phyloP scores from a whole-genome alignment of 2,329 filamentous ascomycete genomes.

The Phoma sp. region DNA sequence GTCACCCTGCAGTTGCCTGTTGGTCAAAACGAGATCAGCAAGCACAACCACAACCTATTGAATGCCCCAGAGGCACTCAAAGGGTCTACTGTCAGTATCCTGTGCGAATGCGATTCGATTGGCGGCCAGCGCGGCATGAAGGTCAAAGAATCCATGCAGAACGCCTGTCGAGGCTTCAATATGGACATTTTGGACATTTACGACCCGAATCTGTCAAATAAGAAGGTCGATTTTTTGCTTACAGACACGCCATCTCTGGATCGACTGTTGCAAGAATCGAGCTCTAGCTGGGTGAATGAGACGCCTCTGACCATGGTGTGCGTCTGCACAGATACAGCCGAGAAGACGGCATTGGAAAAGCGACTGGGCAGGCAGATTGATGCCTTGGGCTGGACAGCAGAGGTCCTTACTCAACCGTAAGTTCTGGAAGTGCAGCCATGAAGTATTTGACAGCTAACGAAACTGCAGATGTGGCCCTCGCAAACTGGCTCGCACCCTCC shows the following conservation, averaged over 20 bases:
- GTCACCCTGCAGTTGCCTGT: constrained; percentile 32
- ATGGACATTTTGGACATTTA: constrained; percentile 26
- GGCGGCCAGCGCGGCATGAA: constrained; percentile 31
- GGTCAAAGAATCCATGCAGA: constrained; percentile 33
- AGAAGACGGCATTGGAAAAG: constrained; percentile 33
- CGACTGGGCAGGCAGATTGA: constrained; percentile 30
- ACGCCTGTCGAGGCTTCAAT: constrained; percentile 31
- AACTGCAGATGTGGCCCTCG: constrained; percentile 33
- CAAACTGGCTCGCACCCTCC: constrained; percentile 32
- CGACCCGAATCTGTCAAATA: constrained; percentile 18
- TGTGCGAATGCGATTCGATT: constrained; percentile 29
- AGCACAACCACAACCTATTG: constrained; percentile 20
- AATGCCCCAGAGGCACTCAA: constrained; percentile 26
- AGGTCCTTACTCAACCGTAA: constrained; percentile 38
- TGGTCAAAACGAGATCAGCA: constrained; percentile 18
- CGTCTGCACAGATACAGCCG: constrained; percentile 35
- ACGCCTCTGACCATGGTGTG: constrained; percentile 34
- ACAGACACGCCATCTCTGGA: constrained; percentile 35
- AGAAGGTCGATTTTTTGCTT: constrained; percentile 31
- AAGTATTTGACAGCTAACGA: neutral
- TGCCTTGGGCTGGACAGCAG: constrained; percentile 32
- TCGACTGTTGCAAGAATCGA: constrained; percentile 23
- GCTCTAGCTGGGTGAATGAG: constrained; percentile 20
- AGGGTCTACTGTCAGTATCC: constrained; percentile 27
- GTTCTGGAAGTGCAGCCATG: neutral